Conservation (phyloP, 306 rosid species). For the Glycine tomentella region DNA sequence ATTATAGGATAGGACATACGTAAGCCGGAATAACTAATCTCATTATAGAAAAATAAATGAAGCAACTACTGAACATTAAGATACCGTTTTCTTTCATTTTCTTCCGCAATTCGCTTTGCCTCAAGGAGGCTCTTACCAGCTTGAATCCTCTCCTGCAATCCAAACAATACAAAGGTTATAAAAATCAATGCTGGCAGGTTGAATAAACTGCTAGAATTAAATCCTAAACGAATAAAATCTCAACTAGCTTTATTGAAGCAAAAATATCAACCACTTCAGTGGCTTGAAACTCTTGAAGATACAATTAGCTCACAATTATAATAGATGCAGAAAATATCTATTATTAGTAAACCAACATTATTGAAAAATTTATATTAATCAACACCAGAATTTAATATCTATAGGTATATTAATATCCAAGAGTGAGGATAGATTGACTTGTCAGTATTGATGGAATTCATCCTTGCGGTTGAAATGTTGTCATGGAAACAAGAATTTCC, state of each 20-base stretch:
- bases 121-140: conserved; percentile 67
- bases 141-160: conserved; percentile 71
- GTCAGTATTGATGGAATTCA: neutral
- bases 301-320: neutral
- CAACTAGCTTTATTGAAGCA: neutral
- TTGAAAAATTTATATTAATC: neutral
- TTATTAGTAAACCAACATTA: neutral
- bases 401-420: neutral
- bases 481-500: too few species aligned
- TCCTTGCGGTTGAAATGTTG: too few species aligned
- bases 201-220: conserved; percentile 3
- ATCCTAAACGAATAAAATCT: neutral
- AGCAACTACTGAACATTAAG: conserved; percentile 32
- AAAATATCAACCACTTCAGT: conserved; percentile 6
- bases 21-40: conserved; percentile 30
- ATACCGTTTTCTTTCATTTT: conserved; percentile 76
- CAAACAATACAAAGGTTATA: conserved; percentile 38
- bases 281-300: neutral
- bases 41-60: neutral
- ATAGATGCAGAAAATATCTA: neutral
- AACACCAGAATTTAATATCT: neutral
- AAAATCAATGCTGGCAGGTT: neutral
- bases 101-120: conserved; percentile 66
- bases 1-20: neutral
- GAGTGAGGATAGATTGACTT: neutral